phyloP scores from a whole-genome alignment of 2,329 filamentous ascomycete genomes.

The Fusarium miscanthi region DNA sequence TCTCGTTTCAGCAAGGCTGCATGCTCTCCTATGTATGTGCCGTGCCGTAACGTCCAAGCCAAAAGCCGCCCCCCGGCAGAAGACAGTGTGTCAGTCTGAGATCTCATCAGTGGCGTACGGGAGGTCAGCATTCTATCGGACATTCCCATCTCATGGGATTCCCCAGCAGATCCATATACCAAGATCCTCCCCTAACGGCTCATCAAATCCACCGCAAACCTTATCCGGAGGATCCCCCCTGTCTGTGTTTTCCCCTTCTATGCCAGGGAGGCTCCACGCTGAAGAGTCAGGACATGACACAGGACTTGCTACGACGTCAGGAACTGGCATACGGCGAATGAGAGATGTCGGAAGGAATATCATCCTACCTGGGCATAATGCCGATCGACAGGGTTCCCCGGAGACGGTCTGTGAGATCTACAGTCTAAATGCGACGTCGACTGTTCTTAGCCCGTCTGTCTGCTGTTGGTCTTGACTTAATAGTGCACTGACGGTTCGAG shows the following conservation, averaged over 20 bases:
- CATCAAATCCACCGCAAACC: not conserved
- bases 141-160: not conserved
- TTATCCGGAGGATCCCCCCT: not conserved
- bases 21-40: not conserved
- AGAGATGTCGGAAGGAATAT: not conserved
- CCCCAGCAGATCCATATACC: not conserved
- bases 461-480: constrained; percentile 3
- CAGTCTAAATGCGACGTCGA: constrained; percentile 1
- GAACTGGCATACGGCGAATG: not conserved
- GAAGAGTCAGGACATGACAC: not conserved
- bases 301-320: not conserved
- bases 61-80: not conserved
- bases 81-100: not conserved
- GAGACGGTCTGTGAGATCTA: constrained; percentile 15
- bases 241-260: not conserved
- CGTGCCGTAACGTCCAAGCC: not conserved
- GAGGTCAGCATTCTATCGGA: not conserved
- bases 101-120: not conserved
- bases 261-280: not conserved
- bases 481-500: not conserved
- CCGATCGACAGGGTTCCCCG: constrained; percentile 15
- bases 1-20: not conserved
- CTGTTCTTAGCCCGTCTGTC: not conserved
- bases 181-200: not conserved
- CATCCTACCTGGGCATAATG: not conserved